Percentiles rank a stretch among this genome's conserved stretches.
Conservation (phyloP, 2,329 filamentous ascomycete species). For the Hypocreales sp. region DNA sequence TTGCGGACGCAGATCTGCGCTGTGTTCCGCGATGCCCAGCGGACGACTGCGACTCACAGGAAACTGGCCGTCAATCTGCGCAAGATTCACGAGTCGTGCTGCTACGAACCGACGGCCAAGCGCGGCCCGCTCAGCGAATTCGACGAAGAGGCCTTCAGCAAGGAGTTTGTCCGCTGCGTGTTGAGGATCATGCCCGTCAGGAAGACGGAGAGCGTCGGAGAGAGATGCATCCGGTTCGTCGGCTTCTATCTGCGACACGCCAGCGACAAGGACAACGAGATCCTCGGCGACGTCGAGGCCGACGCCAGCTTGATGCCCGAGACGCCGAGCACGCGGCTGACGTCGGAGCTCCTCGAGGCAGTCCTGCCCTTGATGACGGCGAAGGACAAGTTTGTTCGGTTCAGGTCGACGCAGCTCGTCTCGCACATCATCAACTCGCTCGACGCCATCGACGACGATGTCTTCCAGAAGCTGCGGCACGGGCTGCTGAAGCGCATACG, state of each 20-base stretch:
- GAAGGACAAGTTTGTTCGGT: conserved; percentile 89
- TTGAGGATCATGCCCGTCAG: conserved; percentile 72
- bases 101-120: conserved; percentile 43
- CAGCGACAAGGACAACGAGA: conserved; percentile 54
- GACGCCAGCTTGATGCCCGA: conserved; percentile 60
- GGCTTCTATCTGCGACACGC: conserved; percentile 71
- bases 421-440: conserved; percentile 87
- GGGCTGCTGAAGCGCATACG: conserved; percentile 72
- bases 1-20: conserved; percentile 60
- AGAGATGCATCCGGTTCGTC: conserved; percentile 72
- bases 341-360: conserved; percentile 55
- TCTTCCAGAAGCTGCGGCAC: conserved; percentile 70
- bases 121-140: conserved; percentile 47
- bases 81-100: conserved; percentile 81
- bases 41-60: conserved; percentile 75
- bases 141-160: conserved; percentile 75
- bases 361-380: conserved; percentile 62
- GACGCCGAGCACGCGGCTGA: conserved; percentile 71
- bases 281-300: conserved; percentile 48
- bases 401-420: conserved; percentile 76
- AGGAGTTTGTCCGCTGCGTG: conserved; percentile 71
- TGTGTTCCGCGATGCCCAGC: conserved; percentile 70
- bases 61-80: conserved; percentile 78
- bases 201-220: conserved; percentile 80
- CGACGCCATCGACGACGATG: conserved; percentile 78